Percentiles rank a stretch among this genome's conserved stretches.
These are phyloP conservation scores for Chlorella ohadii DNA, from an alignment of 139 green algal species.

Conservation along the genomic window DNA sequence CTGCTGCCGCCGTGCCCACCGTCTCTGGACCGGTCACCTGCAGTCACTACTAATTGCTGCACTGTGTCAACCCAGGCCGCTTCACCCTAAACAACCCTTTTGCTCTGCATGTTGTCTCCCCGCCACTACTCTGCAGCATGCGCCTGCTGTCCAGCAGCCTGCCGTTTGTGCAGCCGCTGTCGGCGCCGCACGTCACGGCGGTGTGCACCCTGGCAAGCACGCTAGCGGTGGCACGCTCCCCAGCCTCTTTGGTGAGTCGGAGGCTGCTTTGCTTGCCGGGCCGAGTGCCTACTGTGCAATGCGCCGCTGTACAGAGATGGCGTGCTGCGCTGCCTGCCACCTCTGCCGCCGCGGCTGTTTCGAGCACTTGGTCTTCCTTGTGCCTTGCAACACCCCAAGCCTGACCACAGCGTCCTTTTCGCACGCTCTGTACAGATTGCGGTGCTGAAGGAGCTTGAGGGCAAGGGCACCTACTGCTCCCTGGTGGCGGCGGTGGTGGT, in stretches of 20 bases:
- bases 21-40: too few relatives aligned
- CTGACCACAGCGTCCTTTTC: neutral
- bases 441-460: conserved; percentile 85
- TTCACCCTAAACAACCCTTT: neutral
- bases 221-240: conserved; percentile 86
- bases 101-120: too few relatives aligned
- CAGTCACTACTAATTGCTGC: too few relatives aligned
- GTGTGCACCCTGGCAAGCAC: conserved; percentile 75
- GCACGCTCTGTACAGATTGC: conserved; percentile 68
- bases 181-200: conserved; percentile 1
- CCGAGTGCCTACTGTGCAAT: too few relatives aligned
- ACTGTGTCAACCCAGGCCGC: too few relatives aligned
- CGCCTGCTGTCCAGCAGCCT: conserved; percentile 43
- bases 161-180: conserved; percentile 28
- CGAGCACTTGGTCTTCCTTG: too few relatives aligned
- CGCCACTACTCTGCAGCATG: conserved; percentile 48
- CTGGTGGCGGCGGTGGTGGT: conserved; percentile 89
- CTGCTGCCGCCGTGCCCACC: too few relatives aligned
- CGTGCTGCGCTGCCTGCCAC: too few relatives aligned
- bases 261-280: neutral
- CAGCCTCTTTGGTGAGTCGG: conserved; percentile 80
- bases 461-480: conserved; percentile 79
- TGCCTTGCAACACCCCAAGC: too few relatives aligned
- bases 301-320: too few relatives aligned
- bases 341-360: too few relatives aligned